Evolutionary conservation across 2,329 filamentous ascomycete species (phyloP), one percentile per base, ranked within the genome.

Genomic region (Claviceps lovelessii): DNA sequence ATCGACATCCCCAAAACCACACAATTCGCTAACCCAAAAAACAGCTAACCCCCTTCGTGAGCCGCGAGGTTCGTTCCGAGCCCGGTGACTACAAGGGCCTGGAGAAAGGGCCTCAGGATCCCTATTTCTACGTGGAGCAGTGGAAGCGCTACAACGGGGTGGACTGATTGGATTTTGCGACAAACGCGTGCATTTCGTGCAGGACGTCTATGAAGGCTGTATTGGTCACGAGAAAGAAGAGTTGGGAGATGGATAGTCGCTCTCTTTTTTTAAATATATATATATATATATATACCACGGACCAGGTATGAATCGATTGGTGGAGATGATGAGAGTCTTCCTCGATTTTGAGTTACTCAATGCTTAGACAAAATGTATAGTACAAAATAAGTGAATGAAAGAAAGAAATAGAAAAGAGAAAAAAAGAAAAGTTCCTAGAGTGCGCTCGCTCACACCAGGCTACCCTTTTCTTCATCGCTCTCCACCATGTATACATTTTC

Each of bases 21-120:
- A 23, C 23, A 23, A 23, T 2, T 23, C 23, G 23, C 23, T 23
- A 23, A 23, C 23, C 23, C 23, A 33, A 33, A 52, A 35, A 45
- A 51, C 56, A 93, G 88, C 78, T 94, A 64, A 88, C 84, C 3
- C 88, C 88, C 1, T 94, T 91, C 63, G 85, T 93, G 52, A 81
- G 82, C 55, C 73, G 74, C 51, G 77, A 77, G 57, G 73, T 89
- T 55, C 70, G 74, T 58, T 69, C 72, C 44, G 66, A 72, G 28
- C 72, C 70, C 52, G 82, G 81, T 50, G 72, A 73, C 57, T 84
- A 81, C 66, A 72, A 78, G 59, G 74, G 74, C 29, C 56, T 72
- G 39, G 72, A 75, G 39, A 64, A 64, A 59, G 83, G 83, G 17
- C 79, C 82, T 11, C 73, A 79, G 60, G 79, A 79, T 63, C 79